Base-by-base conservation (phyloP, 352 stramenopile genomes). In the Globisporangium alternatum region DNA sequence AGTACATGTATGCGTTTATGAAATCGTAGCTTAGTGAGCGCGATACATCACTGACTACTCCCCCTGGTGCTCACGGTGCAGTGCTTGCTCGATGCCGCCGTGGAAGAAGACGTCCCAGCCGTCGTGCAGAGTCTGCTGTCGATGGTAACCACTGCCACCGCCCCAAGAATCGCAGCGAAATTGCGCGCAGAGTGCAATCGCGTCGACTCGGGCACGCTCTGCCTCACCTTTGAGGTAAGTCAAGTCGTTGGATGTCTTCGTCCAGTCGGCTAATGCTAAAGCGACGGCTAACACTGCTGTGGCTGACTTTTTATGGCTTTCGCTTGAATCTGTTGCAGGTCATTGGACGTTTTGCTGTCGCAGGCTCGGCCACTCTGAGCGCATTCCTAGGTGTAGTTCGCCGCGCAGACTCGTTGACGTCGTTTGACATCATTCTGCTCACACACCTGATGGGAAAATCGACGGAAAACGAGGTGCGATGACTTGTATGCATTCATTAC, bases 121-220 rank as follows among this genome's bases (percentile, higher is more conserved):
- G 82, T 93, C 10, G 80, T 93, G 9, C 80, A 91, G 55, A 93
- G 84, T 41, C 65, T 95, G 28, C 64, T 95, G 48, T 79, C 78
- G 1, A 92, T 95, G 77, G 59, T 89, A 9, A 90, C 83, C 0
- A 71, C 81, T 12, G 62, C 71, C 9, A 79, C 73, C 15, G 77
- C 81, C 7, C 45, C 68, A 0, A 76, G 82, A 9, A 78, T 87
- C n/a, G 72, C 79, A 9, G 57, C 52, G 15, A 83, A 84, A 57
- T 74, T 93, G 54, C 80, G 82, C 33, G 60, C 56, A 5, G 81
- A 93, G 60, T 90, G 76, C 70, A 86, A 80, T 47, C 82, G 82
- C 4, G 71, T 93, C 7, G 39, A 70, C 17, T 78, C 77, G 0
- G 75, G 71, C 8, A 86, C 74, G 2, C 64, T 93, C 7, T 76